Conservation (phyloP, 176 grass and related monocot genomes). For the Panicum miliaceum region DNA sequence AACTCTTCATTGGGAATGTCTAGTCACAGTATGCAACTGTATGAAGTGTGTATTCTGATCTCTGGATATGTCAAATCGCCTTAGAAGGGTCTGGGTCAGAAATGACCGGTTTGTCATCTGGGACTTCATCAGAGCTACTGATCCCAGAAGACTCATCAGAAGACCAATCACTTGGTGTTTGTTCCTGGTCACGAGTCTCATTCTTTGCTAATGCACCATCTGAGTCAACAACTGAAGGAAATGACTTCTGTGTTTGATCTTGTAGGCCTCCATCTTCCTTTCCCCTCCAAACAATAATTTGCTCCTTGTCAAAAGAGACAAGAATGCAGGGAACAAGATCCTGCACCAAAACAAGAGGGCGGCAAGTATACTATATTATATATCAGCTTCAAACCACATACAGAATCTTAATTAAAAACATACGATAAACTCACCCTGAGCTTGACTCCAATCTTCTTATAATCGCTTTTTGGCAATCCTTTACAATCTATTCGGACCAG, state of each 20-base stretch:
- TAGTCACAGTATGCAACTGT: not conserved
- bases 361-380: not conserved
- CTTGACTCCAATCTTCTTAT: slow-evolving; percentile 92
- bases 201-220: slow-evolving; percentile 35
- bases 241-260: slow-evolving; percentile 33
- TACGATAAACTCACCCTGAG: slow-evolving; percentile 68
- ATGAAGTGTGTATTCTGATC: not conserved
- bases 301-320: slow-evolving; percentile 81
- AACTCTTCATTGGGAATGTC: not conserved
- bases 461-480: slow-evolving; percentile 78
- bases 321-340: slow-evolving; percentile 87
- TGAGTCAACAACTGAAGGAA: slow-evolving; percentile 37
- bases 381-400: not conserved
- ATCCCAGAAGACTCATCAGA: slow-evolving; percentile 41
- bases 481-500: slow-evolving; percentile 83
- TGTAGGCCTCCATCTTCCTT: slow-evolving; percentile 52
- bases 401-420: not conserved
- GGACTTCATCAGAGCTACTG: slow-evolving; percentile 34
- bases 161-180: slow-evolving; percentile 26
- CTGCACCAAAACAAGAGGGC: slow-evolving; percentile 39
- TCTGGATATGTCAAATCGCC: slow-evolving; percentile 12
- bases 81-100: not conserved
- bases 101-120: slow-evolving; percentile 45
- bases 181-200: slow-evolving; percentile 33
- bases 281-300: slow-evolving; percentile 89